Evolutionary conservation across 371 early-diverging fungal species (phyloP), one percentile per base, ranked within the genome.

Genomic region (Mortierella sp.): DNA sequence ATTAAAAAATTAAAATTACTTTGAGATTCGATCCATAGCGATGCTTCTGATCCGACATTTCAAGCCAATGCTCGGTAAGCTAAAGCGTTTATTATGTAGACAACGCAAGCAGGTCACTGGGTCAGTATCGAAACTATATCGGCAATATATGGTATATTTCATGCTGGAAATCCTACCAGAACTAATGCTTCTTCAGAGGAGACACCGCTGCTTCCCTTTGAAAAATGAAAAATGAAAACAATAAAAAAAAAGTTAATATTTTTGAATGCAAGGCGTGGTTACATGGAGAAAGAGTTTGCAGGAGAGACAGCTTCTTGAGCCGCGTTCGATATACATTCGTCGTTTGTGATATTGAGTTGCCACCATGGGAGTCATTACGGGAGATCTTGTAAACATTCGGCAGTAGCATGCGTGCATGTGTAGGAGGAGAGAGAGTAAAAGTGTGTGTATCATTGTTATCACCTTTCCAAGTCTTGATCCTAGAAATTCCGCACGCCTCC

Each of bases 41-140:
- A 40, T 83, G 85, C 28, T 85, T 67, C 50, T 40, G 66, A 69
- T 85, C 85, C 9, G 73, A 76, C 74, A 83, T 65, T 63, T 85
- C 85, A 0, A 85, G 73, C 83, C 85, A 83, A 38, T 85, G 85
- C 60, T 80, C 85, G 19, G 81, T 83, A n/a, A 83, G 75, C 75
- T 83, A 62, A 5, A 71, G 19, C 5, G 45, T 33, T 24, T 16
- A 32, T 64, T 10, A n/a, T 28, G 19, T 33, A 22, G 47, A 16
- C 9, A 22, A n/a, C 36, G 21, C 36, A 43, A 13, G 45, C 24
- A 24, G 36, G 52, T 59, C 41, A 53, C 33, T 13, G n/a, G 36
- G 52, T 59, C 41, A 53, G 33, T 13, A 21, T 21, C 61, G 11
- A 62, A 10, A 24, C n/a, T 16, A 28, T 28, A 65, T 28, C 7